These are phyloP conservation scores for Suillus alpinus DNA, from an alignment of 768 basidiomycete genomes.

Conservation along the genomic window DNA sequence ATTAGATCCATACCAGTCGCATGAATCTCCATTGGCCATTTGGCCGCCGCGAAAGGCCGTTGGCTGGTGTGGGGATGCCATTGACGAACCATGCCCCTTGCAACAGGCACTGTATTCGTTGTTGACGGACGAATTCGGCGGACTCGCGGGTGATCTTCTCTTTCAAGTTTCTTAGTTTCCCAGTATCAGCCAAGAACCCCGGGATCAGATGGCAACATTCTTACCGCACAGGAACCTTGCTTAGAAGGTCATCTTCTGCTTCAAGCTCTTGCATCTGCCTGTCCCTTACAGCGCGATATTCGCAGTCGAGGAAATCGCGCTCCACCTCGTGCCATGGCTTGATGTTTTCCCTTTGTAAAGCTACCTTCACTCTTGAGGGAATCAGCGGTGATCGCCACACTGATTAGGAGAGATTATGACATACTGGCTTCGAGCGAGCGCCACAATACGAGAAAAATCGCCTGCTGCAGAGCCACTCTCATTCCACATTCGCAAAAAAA, in stretches of 20 bases:
- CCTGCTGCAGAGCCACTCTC: conserved; percentile 76
- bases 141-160: conserved; percentile 87
- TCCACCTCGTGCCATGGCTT: conserved; percentile 85
- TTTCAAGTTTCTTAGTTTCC: conserved; percentile 65
- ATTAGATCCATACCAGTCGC: conserved; percentile 55
- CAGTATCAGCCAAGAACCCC: conserved; percentile 6
- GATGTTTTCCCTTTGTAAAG: conserved; percentile 68
- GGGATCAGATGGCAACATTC: conserved; percentile 19
- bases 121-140: conserved; percentile 84
- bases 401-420: conserved; percentile 28
- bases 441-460: conserved; percentile 78
- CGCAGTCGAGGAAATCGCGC: conserved; percentile 73
- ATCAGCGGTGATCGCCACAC: conserved; percentile 6
- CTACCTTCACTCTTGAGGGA: conserved; percentile 63
- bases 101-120: conserved; percentile 82
- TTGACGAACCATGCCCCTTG: conserved; percentile 94
- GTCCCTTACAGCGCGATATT: conserved; percentile 83
- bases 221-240: conserved; percentile 82
- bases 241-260: conserved; percentile 81
- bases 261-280: conserved; percentile 90
- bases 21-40: conserved; percentile 82
- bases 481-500: conserved; percentile 92
- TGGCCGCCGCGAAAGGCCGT: conserved; percentile 48
- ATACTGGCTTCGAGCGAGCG: conserved; percentile 81
- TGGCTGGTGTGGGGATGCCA: conserved; percentile 52